phyloP scores from a whole-genome alignment of 805 yeast genomes.

The Starmerella sp. region DNA sequence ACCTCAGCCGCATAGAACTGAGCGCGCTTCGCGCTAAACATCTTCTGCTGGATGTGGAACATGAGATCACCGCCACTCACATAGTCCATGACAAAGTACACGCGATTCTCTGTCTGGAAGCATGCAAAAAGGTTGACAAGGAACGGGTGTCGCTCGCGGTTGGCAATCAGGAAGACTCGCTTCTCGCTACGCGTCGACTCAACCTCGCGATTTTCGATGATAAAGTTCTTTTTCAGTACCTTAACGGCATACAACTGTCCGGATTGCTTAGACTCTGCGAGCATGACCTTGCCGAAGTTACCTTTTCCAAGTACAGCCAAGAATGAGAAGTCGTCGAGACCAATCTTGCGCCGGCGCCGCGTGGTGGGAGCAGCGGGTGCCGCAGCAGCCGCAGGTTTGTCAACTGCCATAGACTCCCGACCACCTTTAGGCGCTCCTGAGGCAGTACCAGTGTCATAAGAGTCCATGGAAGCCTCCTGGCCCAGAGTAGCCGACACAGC shows the following conservation, averaged over 20 bases:
- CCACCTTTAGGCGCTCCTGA: not conserved
- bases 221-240: constrained; percentile 90
- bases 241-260: constrained; percentile 83
- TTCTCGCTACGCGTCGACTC: constrained; percentile 92
- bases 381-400: not conserved
- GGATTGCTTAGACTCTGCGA: constrained; percentile 84
- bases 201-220: constrained; percentile 90
- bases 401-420: not conserved
- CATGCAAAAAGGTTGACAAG: constrained; percentile 83
- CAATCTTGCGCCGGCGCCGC: constrained; percentile 35
- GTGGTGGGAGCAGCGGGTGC: not conserved
- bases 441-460: not conserved
- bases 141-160: constrained; percentile 85
- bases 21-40: constrained; percentile 82
- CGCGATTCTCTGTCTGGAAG: constrained; percentile 94
- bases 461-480: not conserved
- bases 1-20: constrained; percentile 98
- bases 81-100: constrained; percentile 97
- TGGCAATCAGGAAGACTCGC: constrained; percentile 74
- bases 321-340: constrained; percentile 89
- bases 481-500: not conserved
- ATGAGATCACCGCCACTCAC: constrained; percentile 96
- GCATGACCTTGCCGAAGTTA: constrained; percentile 95
- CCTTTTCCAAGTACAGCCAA: constrained; percentile 96
- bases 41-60: constrained; percentile 96